These are phyloP conservation scores for Ilyonectria destructans DNA, from an alignment of 2,329 filamentous ascomycete genomes.

Conservation along the genomic window DNA sequence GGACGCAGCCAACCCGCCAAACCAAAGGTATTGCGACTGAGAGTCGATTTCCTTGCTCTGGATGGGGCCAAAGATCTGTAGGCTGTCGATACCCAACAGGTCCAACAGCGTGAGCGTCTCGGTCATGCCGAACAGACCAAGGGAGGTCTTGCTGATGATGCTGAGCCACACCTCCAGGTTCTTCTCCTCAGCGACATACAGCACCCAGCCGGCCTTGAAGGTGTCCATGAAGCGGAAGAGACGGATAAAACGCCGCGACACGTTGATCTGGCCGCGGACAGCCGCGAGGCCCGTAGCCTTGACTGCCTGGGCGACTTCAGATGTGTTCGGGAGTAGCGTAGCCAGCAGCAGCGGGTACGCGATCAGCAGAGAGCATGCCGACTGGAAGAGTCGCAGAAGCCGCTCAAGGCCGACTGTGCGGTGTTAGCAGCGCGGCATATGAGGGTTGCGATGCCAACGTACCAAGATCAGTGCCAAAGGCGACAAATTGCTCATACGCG, in stretches of 20 bases:
- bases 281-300: constrained; percentile 53
- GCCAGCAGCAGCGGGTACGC: constrained; percentile 61
- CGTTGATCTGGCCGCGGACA: constrained; percentile 61
- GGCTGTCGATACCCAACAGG: constrained; percentile 59
- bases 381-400: constrained; percentile 71
- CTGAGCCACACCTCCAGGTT: constrained; percentile 65
- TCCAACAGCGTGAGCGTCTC: constrained; percentile 77
- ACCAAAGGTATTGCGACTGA: constrained; percentile 81
- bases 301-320: constrained; percentile 42
- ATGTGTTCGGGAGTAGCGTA: constrained; percentile 48
- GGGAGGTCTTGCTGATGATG: constrained; percentile 70
- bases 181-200: constrained; percentile 54
- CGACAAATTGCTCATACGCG: constrained; percentile 55
- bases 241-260: constrained; percentile 75
- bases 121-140: constrained; percentile 78
- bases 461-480: constrained; percentile 66
- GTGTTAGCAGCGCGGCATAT: constrained; percentile 32
- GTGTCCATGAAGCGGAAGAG: constrained; percentile 78
- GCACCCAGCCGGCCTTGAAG: constrained; percentile 67
- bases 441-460: constrained; percentile 37
- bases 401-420: constrained; percentile 74
- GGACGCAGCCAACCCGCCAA: constrained; percentile 72
- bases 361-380: constrained; percentile 64
- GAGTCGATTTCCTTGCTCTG: constrained; percentile 64
- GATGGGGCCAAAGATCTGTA: constrained; percentile 69